Evolutionary conservation across 306 rosid genomes (phyloP).

Genomic region (Aeschynomene evenia): DNA sequence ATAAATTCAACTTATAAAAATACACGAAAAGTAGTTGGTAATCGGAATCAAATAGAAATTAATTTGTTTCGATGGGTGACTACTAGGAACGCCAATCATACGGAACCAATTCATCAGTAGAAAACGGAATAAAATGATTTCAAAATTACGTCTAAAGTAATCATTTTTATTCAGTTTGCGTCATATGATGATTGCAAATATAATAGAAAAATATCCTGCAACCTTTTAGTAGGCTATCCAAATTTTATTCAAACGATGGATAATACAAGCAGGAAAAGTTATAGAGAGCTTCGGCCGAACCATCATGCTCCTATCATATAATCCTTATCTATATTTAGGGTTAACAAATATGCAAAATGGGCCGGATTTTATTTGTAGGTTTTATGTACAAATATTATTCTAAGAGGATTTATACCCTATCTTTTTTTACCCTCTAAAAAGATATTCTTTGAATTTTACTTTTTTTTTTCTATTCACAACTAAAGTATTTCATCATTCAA

Average conservation of each 20-base stretch:
- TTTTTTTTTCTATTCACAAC: too few relatives aligned
- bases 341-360: too few relatives aligned
- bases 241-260: conserved; percentile 16
- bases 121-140: conserved; percentile 26
- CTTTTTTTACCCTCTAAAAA: too few relatives aligned
- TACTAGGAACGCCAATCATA: conserved; percentile 4
- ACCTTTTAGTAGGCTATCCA: neutral
- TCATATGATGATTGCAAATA: conserved; percentile 28
- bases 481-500: too few relatives aligned
- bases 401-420: too few relatives aligned
- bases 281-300: neutral
- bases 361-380: too few relatives aligned
- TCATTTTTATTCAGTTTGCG: conserved; percentile 33
- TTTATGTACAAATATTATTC: too few relatives aligned
- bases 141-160: neutral
- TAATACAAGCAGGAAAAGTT: neutral
- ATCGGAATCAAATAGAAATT: neutral
- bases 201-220: neutral
- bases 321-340: neutral
- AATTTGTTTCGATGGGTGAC: neutral
- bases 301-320: too few relatives aligned
- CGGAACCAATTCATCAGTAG: conserved; percentile 12
- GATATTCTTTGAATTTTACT: too few relatives aligned
- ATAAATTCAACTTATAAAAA: conserved; percentile 15
- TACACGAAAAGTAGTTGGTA: conserved; percentile 7